These are phyloP conservation scores for Solanum phureja DNA, from an alignment of 257 asterid genomes.

Conservation along the genomic window DNA sequence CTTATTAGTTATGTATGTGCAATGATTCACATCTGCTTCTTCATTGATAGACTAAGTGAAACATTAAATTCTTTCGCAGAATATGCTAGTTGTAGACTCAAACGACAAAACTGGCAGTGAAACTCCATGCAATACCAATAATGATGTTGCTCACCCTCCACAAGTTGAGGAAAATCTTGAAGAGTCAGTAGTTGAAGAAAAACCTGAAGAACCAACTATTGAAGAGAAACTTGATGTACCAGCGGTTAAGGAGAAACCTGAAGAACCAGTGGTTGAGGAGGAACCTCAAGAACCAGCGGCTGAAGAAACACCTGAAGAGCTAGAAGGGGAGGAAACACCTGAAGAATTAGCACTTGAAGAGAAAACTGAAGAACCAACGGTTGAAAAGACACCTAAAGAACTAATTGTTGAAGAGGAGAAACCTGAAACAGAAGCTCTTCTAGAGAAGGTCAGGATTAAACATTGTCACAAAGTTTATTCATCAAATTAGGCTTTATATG, in stretches of 20 bases:
- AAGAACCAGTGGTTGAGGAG: neutral
- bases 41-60: neutral
- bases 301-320: neutral
- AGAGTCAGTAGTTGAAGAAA: neutral
- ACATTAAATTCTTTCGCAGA: neutral
- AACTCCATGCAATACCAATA: neutral
- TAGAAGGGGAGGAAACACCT: neutral
- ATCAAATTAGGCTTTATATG: neutral
- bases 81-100: neutral
- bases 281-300: neutral
- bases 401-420: neutral
- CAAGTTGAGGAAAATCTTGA: neutral
- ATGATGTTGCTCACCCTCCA: neutral
- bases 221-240: slow-evolving; percentile 1
- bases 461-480: neutral
- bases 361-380: neutral
- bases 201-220: neutral
- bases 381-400: neutral
- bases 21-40: neutral
- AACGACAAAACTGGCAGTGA: neutral
- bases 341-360: neutral
- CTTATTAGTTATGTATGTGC: neutral
- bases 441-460: neutral
- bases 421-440: neutral
- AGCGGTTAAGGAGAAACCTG: neutral